Base-by-base conservation (phyloP, 2,329 filamentous ascomycete genomes). In the Ilyonectria robusta region DNA sequence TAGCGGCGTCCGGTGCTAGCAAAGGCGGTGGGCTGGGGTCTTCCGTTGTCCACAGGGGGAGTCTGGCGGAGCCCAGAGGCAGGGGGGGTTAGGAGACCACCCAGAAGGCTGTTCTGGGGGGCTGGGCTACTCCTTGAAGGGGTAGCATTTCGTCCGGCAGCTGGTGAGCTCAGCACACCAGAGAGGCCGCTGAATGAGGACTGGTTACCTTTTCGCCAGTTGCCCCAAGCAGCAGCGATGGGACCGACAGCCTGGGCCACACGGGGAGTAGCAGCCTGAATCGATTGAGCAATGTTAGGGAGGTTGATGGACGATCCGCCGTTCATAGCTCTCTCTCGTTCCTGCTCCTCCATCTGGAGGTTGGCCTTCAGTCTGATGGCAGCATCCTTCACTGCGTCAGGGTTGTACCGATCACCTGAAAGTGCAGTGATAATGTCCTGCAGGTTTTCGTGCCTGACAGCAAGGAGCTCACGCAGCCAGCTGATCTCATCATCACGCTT, bases 321-420 rank as follows among this genome's bases (percentile, higher is more conserved):
- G 60, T 92, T 91, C 82, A 93, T 88, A 1, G 94, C 91, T 66
- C 96, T 89, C 80, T 98, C 95, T 58, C 94, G 93, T 81, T 98
- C 95, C 79, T 97, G 94, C 78, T 97, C 93, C 80, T 99, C 95
- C 96, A 99, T 99, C 79, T 98, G 94, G 40, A 99, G 86, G 76
- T 97, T 98, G 15, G 96, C 94, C 78, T 94, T 94, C 67, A 99
- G 91, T 59, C 96, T 92, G 74, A 98, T 98, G 40, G 94, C 93
- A 6, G 95, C 94, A 78, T 98, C 95, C 75, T 93, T 93, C 70
- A 98, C 93, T 6, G 89, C 87, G 69, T 94, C 90, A 64, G 90
- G 89, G 79, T 98, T 92, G 78, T 93, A 96, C 29, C 87, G 84
- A 5, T 94, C 91, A 69, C 91, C 87, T 3, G 92, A 91, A 31